Percentiles rank a stretch among this genome's conserved stretches.
These are phyloP conservation scores for Clathrospora elynae DNA, from an alignment of 2,329 filamentous ascomycete genomes.

Conservation along the genomic window DNA sequence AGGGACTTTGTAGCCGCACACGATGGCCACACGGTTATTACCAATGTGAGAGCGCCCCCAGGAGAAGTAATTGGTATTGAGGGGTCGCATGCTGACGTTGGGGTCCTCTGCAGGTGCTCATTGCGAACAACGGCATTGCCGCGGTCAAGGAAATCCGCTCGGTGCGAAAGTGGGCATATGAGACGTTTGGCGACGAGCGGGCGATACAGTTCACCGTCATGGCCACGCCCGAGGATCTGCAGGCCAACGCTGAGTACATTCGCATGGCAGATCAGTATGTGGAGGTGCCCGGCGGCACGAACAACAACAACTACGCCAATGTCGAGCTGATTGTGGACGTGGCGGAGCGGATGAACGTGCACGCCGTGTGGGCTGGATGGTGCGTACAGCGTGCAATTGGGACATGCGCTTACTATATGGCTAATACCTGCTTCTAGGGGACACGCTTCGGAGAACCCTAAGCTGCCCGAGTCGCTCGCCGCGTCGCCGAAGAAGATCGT, in stretches of 20 bases:
- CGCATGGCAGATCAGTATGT: slow-evolving; percentile 99
- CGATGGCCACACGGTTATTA: slow-evolving; percentile 97
- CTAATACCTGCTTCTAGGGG: slow-evolving; percentile 55
- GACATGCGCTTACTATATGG: slow-evolving; percentile 5
- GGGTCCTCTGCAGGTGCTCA: slow-evolving; percentile 72
- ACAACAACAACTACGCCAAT: slow-evolving; percentile 99
- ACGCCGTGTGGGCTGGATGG: slow-evolving; percentile 99
- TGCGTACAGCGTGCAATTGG: slow-evolving; percentile 53
- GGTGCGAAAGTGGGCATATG: slow-evolving; percentile 99
- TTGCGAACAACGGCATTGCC: slow-evolving; percentile 99
- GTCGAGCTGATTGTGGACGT: slow-evolving; percentile 99
- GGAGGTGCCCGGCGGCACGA: slow-evolving; percentile 92
- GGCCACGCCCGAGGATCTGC: slow-evolving; percentile 97
- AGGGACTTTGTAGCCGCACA: slow-evolving; percentile 93
- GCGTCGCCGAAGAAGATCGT: slow-evolving; percentile 98
- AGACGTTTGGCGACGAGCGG: slow-evolving; percentile 96
- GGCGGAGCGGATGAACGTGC: slow-evolving; percentile 96
- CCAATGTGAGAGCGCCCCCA: slow-evolving; percentile 70
- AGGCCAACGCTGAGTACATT: slow-evolving; percentile 98
- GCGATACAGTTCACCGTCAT: slow-evolving; percentile 99
- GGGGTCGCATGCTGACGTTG: slow-evolving; percentile 26
- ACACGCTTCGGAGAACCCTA: slow-evolving; percentile 98
- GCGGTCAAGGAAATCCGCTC: slow-evolving; percentile 99
- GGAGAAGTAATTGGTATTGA: background rate
- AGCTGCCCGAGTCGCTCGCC: slow-evolving; percentile 92